These are phyloP conservation scores for Amphicarpaea edgeworthii DNA, from an alignment of 306 rosid genomes.

Conservation along the genomic window DNA sequence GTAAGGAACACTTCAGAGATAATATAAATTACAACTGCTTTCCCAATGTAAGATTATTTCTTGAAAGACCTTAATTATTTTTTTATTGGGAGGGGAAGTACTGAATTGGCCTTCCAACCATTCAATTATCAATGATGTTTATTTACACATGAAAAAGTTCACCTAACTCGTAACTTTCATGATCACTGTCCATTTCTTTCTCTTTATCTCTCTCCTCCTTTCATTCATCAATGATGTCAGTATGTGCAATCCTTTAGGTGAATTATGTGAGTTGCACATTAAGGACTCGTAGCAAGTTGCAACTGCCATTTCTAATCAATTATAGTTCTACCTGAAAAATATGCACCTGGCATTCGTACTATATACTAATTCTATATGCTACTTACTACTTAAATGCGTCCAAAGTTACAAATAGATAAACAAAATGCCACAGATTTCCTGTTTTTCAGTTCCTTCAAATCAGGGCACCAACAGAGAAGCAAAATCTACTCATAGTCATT, in stretches of 20 bases:
- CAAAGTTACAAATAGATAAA: not conserved
- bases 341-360: not conserved
- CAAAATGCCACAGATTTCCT: conserved; percentile 8
- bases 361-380: conserved; percentile 10
- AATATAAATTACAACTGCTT: not conserved
- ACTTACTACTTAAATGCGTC: not conserved
- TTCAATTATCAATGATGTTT: conserved; percentile 11
- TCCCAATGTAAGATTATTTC: conserved; percentile 20
- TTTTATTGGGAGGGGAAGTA: conserved; percentile 1
- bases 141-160: conserved; percentile 7
- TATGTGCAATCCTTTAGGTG: conserved; percentile 3
- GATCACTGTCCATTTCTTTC: not conserved
- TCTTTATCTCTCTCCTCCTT: not conserved
- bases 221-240: conserved; percentile 29
- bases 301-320: conserved; percentile 11
- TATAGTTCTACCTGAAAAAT: conserved; percentile 7
- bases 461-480: conserved; percentile 26
- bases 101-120: conserved; percentile 14
- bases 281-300: conserved; percentile 1
- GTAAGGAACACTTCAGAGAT: conserved; percentile 18
- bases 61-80: not conserved
- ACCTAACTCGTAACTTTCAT: not conserved
- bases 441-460: conserved; percentile 1
- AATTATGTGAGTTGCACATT: conserved; percentile 10
- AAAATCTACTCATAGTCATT: conserved; percentile 40